Conservation (phyloP, 2,329 filamentous ascomycete species). For the Akanthomyces uredinophilus region DNA sequence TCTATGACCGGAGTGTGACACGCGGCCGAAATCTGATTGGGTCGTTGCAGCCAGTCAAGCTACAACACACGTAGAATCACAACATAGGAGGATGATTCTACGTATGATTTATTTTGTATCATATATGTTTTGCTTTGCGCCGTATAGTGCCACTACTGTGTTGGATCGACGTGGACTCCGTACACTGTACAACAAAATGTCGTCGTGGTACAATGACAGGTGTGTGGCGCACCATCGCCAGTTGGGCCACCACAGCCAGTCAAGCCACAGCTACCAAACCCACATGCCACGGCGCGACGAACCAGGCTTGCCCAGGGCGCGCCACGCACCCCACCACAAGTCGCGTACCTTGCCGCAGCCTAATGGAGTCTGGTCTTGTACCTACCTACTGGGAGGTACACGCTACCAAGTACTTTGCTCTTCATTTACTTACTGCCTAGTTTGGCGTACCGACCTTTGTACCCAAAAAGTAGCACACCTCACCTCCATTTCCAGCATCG, state of each 20-base stretch:
- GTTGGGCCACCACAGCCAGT: background rate
- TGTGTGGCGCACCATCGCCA: background rate
- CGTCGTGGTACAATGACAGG: background rate
- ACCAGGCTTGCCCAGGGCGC: background rate
- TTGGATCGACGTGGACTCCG: too few species aligned
- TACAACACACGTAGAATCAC: too few species aligned
- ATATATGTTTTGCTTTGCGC: too few species aligned
- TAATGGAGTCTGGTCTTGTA: background rate
- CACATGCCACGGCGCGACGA: constrained; percentile 2
- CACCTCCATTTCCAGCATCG: constrained; percentile 12
- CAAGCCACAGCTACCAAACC: background rate
- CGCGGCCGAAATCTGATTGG: background rate
- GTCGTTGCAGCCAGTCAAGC: background rate
- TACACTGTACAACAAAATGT: too few species aligned
- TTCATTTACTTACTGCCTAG: constrained; percentile 1
- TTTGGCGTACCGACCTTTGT: background rate
- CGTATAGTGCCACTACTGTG: too few species aligned
- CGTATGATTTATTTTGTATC: too few species aligned
- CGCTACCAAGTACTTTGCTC: background rate
- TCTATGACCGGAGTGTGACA: background rate
- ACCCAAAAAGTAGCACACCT: background rate
- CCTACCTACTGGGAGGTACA: background rate
- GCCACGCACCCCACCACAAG: constrained; percentile 6
- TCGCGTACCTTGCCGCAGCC: constrained; percentile 16
- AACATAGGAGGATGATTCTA: too few species aligned